phyloP scores from a whole-genome alignment of 2,329 filamentous ascomycete genomes.

The Trichoderma sp. region DNA sequence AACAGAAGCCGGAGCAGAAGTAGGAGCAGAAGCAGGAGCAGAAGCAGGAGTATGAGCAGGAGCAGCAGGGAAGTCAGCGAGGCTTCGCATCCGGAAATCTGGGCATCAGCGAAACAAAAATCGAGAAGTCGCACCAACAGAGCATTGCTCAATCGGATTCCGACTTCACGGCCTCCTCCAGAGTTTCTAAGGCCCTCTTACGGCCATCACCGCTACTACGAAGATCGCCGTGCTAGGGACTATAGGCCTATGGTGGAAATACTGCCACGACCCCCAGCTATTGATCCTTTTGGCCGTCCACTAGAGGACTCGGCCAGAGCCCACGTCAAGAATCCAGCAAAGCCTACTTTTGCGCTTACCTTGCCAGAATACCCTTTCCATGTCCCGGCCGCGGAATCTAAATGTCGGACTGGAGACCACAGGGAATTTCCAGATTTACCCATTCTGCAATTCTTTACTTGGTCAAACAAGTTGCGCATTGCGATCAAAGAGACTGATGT shows the following conservation, averaged over 20 bases:
- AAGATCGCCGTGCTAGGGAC: background rate
- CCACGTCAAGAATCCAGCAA: background rate
- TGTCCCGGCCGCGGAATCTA: background rate
- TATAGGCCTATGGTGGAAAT: background rate
- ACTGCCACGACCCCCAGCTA: background rate
- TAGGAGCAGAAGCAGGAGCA: background rate
- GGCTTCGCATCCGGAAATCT: background rate
- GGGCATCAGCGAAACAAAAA: background rate
- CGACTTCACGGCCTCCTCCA: background rate
- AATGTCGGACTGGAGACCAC: background rate
- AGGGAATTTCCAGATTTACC: background rate
- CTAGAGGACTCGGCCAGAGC: background rate
- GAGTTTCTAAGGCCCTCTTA: background rate
- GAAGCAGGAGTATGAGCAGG: background rate
- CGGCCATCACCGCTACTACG: background rate
- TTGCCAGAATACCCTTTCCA: background rate
- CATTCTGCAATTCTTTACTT: background rate
- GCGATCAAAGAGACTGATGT: background rate
- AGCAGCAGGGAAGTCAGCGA: background rate
- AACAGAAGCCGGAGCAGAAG: background rate
- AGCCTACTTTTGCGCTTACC: background rate
- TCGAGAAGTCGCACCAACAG: background rate
- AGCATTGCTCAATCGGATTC: background rate
- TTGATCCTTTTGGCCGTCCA: background rate
- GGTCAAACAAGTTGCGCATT: background rate